phyloP scores from a whole-genome alignment of 163 green algal genomes.

The Trebouxia gelatinosa region DNA sequence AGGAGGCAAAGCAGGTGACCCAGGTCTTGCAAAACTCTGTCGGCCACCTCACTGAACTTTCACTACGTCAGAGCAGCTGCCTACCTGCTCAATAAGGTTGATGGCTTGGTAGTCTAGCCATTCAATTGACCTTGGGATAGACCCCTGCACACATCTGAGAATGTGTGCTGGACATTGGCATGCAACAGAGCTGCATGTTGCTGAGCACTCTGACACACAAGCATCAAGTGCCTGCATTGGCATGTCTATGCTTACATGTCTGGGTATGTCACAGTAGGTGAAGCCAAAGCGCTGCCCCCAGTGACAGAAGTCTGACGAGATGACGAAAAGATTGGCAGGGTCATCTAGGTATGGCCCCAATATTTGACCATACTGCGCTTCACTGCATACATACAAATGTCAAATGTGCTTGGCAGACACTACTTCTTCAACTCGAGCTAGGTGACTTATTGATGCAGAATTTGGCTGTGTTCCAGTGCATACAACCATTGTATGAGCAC shows the following conservation, averaged over 20 bases:
- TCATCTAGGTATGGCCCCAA: conserved; percentile 83
- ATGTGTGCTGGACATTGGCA: too few species aligned
- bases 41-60: too few species aligned
- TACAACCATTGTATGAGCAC: too few species aligned
- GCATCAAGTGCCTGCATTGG: neutral
- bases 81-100: conserved; percentile 80
- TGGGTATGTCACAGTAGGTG: conserved; percentile 64
- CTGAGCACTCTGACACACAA: neutral
- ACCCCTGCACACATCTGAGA: conserved; percentile 58
- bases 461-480: too few species aligned
- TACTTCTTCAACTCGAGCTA: neutral
- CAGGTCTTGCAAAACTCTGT: too few species aligned
- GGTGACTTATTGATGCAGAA: neutral
- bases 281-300: conserved; percentile 91
- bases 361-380: conserved; percentile 81
- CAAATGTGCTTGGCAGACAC: neutral
- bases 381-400: conserved; percentile 50
- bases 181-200: too few species aligned
- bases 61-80: too few species aligned
- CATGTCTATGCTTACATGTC: conserved; percentile 15
- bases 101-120: conserved; percentile 87
- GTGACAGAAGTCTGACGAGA: conserved; percentile 97
- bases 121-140: conserved; percentile 88
- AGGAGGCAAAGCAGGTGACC: too few species aligned
- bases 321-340: conserved; percentile 84